A percentile compares a stretch with the other conserved stretches of the same genome.
These are phyloP conservation scores for Penicillium sp. DNA, from an alignment of 2,329 filamentous ascomycete species.

Conservation along the genomic window DNA sequence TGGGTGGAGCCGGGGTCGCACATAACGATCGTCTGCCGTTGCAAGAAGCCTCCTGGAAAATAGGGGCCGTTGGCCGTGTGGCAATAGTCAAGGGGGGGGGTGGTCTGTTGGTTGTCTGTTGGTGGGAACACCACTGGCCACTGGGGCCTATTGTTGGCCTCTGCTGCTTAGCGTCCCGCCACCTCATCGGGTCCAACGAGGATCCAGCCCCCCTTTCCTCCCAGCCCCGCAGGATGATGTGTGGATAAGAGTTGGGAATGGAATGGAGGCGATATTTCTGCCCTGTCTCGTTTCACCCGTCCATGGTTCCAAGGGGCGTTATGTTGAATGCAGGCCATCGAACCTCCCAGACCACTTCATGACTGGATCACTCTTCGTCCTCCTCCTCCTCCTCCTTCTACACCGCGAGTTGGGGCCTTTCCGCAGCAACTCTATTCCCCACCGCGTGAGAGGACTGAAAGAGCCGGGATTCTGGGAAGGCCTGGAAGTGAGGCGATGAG, in stretches of 20 bases:
- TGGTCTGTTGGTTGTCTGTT: background rate
- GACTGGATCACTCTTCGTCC: background rate
- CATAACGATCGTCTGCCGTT: slow-evolving; percentile 15
- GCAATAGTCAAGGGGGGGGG: slow-evolving; percentile 1
- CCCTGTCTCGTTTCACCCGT: slow-evolving; percentile 12
- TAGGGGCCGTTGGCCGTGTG: slow-evolving; percentile 1
- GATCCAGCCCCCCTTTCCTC: slow-evolving; percentile 4
- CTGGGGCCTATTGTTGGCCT: background rate
- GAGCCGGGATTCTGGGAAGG: background rate
- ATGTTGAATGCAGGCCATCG: background rate
- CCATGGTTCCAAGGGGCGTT: background rate
- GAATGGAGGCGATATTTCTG: slow-evolving; percentile 5
- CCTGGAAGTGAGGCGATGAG: slow-evolving; percentile 33
- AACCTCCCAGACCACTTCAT: slow-evolving; percentile 1
- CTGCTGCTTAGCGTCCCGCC: slow-evolving; percentile 2
- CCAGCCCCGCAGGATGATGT: slow-evolving; percentile 10
- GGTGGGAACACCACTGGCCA: background rate
- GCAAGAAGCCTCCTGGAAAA: slow-evolving; percentile 2
- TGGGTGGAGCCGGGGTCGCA: slow-evolving; percentile 5
- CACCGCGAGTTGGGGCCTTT: background rate
- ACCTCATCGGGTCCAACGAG: slow-evolving; percentile 7
- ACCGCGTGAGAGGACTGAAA: slow-evolving; percentile 4
- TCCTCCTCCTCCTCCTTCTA: background rate
- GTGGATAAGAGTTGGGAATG: slow-evolving; percentile 4
- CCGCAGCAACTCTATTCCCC: slow-evolving; percentile 15